Conservation (phyloP, 345 rosid species). For the Jatropha curcas region DNA sequence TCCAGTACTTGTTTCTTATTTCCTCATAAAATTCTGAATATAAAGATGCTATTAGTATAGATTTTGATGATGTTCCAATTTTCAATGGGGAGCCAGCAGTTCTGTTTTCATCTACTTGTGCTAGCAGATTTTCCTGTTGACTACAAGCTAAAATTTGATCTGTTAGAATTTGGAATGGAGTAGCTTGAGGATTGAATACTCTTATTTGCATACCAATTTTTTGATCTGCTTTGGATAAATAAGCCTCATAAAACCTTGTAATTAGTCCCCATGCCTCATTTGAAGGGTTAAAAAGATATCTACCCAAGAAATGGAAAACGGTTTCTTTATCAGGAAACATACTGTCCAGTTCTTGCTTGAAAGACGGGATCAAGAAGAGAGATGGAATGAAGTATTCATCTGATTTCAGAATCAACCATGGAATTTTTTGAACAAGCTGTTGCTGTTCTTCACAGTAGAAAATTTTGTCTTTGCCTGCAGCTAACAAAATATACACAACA, state of each 20-base stretch:
- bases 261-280: conserved; percentile 27
- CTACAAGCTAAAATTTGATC: conserved; percentile 20
- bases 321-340: conserved; percentile 22
- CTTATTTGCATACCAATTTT: conserved; percentile 25
- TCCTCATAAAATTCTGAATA: conserved; percentile 17
- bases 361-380: conserved; percentile 14
- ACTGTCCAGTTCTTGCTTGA: conserved; percentile 1
- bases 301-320: conserved; percentile 13
- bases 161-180: not conserved
- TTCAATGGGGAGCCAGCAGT: not conserved
- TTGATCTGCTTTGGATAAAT: conserved; percentile 20
- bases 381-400: conserved; percentile 24
- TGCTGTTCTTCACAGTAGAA: conserved; percentile 21
- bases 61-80: conserved; percentile 13
- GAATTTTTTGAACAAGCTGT: conserved; percentile 5
- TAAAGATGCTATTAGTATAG: conserved; percentile 19
- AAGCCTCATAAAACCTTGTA: conserved; percentile 20
- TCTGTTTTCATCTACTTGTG: not conserved
- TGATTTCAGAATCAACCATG: conserved; percentile 18
- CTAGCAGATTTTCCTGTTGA: conserved; percentile 8
- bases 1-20: conserved; percentile 20
- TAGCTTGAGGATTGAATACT: conserved; percentile 3
- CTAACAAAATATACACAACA: conserved; percentile 10
- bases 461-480: conserved; percentile 4
- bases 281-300: conserved; percentile 20